phyloP scores from a whole-genome alignment of 192 early-diverging fungal species.

The Pilobolus umbonatus region DNA sequence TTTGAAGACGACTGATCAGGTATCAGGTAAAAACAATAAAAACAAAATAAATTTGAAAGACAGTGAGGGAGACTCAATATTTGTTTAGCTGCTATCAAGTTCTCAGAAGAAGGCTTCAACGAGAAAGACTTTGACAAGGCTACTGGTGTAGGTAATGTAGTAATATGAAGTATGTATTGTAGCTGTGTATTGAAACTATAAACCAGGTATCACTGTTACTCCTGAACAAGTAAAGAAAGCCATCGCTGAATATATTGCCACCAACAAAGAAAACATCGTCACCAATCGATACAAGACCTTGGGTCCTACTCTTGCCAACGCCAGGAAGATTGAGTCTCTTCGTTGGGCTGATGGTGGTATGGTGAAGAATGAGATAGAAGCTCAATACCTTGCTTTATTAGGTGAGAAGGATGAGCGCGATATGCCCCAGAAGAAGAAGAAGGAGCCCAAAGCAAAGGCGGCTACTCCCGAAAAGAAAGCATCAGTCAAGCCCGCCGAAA shows the following conservation, averaged over 20 bases:
- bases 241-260: constrained; percentile 60
- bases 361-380: constrained; percentile 88
- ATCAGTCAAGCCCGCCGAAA: constrained; percentile 24
- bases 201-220: constrained; percentile 76
- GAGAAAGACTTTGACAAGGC: constrained; percentile 73
- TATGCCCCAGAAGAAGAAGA: constrained; percentile 54
- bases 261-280: constrained; percentile 64
- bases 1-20: constrained; percentile 79
- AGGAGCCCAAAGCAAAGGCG: constrained; percentile 49
- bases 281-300: constrained; percentile 82
- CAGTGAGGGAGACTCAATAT: background rate
- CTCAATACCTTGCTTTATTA: constrained; percentile 74
- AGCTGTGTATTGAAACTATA: background rate
- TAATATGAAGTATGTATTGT: background rate
- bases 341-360: constrained; percentile 86
- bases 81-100: constrained; percentile 84
- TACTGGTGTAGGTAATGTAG: constrained; percentile 84
- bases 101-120: constrained; percentile 60
- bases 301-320: constrained; percentile 67
- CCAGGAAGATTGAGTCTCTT: constrained; percentile 65
- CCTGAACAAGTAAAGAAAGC: constrained; percentile 66
- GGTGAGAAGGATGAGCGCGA: constrained; percentile 99
- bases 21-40: constrained; percentile 55
- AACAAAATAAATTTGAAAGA: background rate
- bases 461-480: constrained; percentile 24